A percentile compares a stretch with the other conserved stretches of the same genome.
Evolutionary conservation across 2,329 filamentous ascomycete genomes (phyloP).

Genomic region (Podosphaera leucotricha): DNA sequence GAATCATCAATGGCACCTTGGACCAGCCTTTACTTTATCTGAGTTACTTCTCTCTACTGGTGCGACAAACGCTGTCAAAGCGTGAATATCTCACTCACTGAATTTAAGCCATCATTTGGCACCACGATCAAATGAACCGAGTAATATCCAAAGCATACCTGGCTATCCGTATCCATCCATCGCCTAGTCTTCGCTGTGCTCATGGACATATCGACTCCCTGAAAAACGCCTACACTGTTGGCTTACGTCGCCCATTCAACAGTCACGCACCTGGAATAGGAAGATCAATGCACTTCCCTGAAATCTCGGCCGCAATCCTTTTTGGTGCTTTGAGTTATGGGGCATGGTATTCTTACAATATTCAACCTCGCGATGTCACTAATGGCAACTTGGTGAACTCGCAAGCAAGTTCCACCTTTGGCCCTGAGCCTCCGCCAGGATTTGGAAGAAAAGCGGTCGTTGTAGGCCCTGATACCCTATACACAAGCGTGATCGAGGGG

Average conservation of each 20-base stretch:
- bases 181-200: slow-evolving; percentile 32
- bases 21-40: background rate
- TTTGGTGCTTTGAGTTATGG: slow-evolving; percentile 48
- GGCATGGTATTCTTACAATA: slow-evolving; percentile 51
- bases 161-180: slow-evolving; percentile 39
- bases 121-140: slow-evolving; percentile 42
- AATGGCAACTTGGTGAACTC: slow-evolving; percentile 1
- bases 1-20: background rate
- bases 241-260: slow-evolving; percentile 10
- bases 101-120: background rate
- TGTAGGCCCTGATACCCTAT: slow-evolving; percentile 74
- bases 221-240: slow-evolving; percentile 24
- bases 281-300: slow-evolving; percentile 50
- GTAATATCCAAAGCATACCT: slow-evolving; percentile 43
- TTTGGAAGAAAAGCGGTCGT: slow-evolving; percentile 48
- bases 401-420: slow-evolving; percentile 12
- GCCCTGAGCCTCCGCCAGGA: slow-evolving; percentile 1
- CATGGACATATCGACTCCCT: slow-evolving; percentile 20
- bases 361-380: slow-evolving; percentile 6
- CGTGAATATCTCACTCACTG: background rate
- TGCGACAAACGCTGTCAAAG: background rate
- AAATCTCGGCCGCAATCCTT: slow-evolving; percentile 39
- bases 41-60: background rate
- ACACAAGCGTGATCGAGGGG: slow-evolving; percentile 64
- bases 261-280: slow-evolving; percentile 1